Percentiles rank a stretch among this genome's conserved stretches.
Evolutionary conservation across 306 rosid genomes (phyloP).

Genomic region (Prunus mume): DNA sequence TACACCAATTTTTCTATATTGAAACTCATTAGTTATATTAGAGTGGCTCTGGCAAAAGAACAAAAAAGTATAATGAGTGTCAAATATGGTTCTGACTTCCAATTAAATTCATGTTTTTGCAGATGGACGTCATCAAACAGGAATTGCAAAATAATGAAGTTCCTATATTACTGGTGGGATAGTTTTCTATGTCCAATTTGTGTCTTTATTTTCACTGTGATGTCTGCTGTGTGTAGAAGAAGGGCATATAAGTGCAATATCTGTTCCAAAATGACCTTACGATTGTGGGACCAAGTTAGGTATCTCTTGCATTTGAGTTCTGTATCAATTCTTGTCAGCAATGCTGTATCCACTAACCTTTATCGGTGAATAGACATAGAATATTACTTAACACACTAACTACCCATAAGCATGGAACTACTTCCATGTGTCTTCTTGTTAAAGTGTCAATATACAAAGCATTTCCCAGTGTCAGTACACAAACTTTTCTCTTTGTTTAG

Average conservation of each 20-base stretch:
- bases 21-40: background rate
- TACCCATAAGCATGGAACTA: background rate
- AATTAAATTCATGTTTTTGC: conserved; percentile 23
- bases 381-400: background rate
- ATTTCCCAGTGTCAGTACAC: background rate
- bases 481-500: background rate
- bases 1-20: background rate
- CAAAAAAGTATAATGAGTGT: background rate
- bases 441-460: background rate
- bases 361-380: background rate
- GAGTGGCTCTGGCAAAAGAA: background rate
- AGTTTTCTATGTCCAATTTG: conserved; percentile 6
- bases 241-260: background rate
- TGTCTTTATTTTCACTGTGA: conserved; percentile 15
- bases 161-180: conserved; percentile 76
- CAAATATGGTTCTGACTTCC: conserved; percentile 2
- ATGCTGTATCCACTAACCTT: background rate
- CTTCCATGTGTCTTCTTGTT: background rate
- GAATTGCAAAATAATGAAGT: conserved; percentile 55
- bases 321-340: conserved; percentile 1
- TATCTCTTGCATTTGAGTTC: background rate
- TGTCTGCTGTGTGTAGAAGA: background rate
- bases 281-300: background rate
- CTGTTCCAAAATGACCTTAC: background rate
- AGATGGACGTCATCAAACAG: conserved; percentile 72